Evolutionary conservation across 768 basidiomycete genomes (phyloP), one percentile per base, ranked within the genome.

Genomic region (Coprinopsis sp.): DNA sequence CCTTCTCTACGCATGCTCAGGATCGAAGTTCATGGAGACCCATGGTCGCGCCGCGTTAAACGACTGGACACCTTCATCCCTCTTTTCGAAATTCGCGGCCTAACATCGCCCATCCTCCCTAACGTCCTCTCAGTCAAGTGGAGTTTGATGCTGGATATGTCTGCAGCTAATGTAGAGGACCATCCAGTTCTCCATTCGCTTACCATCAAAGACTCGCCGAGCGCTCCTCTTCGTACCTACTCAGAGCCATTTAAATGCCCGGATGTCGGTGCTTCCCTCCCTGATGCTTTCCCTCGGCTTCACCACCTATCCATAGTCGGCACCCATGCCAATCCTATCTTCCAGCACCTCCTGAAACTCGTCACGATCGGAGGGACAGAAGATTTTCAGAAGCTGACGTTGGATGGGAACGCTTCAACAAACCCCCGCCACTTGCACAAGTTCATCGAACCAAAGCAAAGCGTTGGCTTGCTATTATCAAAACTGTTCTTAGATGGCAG

Each of bases 381-480:
- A 19, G 44, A 55, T n/a, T 47, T 65, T 6, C 47, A 50, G 31
- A 51, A 46, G 4, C 50, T 65, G 31, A 51, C 53, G 16, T 50
- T 64, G 18, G 47, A 30, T 29, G 53, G 57, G 0, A 63, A 64
- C 44, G 23, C 58, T 5, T 38, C 52, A 23, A 46, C 53, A 10
- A 62, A 58, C 37, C 57, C 53, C 45, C 61, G 61, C 10, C 59
- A 65, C 12, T 53, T 67, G 12, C 61, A 63, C 33, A 55, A 53
- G 19, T 51, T 60, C 2, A 53, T 67, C 21, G 19, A 10, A 7
- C 36, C 36, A 11, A 58, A 62, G 12, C 43, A 51, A 28, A 33
- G 36, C 6, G 25, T 51, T 13, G 55, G 56, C 4, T 33, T 27
- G 2, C 59, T 63, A 3, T 25, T 64, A 14, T 22, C 24, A 38